phyloP scores from a whole-genome alignment of 306 rosid species.

The Sicyos edulis region DNA sequence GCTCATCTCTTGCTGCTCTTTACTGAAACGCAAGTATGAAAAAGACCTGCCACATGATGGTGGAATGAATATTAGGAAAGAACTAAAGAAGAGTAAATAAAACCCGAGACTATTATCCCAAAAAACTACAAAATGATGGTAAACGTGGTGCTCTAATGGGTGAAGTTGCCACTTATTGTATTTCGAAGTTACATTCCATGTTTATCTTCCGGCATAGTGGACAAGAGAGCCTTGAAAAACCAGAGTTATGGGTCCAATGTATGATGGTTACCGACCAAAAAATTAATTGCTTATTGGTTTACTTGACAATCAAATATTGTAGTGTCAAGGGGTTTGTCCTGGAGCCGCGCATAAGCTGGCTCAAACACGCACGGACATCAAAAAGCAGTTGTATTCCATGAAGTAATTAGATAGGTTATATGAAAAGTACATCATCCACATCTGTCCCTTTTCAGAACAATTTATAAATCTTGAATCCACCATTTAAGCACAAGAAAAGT shows the following conservation, averaged over 20 bases:
- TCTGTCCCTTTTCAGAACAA: background rate
- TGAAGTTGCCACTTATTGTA: background rate
- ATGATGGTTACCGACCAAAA: too few species aligned
- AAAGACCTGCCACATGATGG: background rate
- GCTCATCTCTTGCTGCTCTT: slow-evolving; percentile 31
- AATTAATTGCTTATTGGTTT: too few species aligned
- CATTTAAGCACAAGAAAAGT: background rate
- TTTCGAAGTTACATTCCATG: background rate
- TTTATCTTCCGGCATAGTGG: too few species aligned
- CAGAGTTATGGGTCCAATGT: too few species aligned
- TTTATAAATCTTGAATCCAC: background rate
- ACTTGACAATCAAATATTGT: too few species aligned
- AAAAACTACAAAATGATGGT: background rate
- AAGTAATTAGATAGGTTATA: background rate
- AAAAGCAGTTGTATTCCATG: background rate
- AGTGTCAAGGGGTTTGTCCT: too few species aligned
- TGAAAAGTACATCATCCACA: slow-evolving; percentile 2
- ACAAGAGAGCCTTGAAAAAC: too few species aligned
- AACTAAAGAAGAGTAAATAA: too few species aligned
- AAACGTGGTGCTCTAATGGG: background rate
- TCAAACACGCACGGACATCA: too few species aligned
- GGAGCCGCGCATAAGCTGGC: too few species aligned
- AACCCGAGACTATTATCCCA: too few species aligned
- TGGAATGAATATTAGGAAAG: background rate
- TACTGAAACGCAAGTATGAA: background rate